These are phyloP conservation scores for Russula brevipes DNA, from an alignment of 768 basidiomycete species.

Conservation along the genomic window DNA sequence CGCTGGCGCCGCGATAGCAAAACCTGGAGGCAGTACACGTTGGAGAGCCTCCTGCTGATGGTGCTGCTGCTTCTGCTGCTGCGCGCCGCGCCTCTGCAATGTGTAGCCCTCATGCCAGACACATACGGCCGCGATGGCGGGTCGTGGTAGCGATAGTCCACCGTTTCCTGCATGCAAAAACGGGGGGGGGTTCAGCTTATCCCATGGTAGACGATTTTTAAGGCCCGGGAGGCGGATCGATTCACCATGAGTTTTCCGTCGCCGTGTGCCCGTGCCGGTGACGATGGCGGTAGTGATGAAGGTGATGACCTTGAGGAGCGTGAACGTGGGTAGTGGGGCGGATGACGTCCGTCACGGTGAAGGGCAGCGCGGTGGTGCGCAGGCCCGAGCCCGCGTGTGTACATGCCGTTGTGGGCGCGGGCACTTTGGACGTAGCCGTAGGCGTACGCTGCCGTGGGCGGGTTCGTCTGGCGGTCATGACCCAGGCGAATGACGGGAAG, in stretches of 20 bases:
- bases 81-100: background rate
- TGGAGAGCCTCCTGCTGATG: background rate
- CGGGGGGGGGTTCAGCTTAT: background rate
- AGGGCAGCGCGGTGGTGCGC: background rate
- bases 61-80: background rate
- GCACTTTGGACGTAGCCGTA: slow-evolving; percentile 15
- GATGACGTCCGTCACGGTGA: background rate
- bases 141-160: slow-evolving; percentile 15
- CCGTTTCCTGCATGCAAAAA: slow-evolving; percentile 7
- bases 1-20: background rate
- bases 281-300: background rate
- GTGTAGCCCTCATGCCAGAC: slow-evolving; percentile 5
- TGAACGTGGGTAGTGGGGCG: background rate
- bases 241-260: slow-evolving; percentile 12
- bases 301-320: background rate
- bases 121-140: slow-evolving; percentile 4
- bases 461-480: slow-evolving; percentile 16
- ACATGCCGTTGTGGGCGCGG: background rate
- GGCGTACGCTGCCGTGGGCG: background rate
- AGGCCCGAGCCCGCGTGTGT: background rate
- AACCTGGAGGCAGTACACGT: background rate
- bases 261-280: background rate
- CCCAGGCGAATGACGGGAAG: slow-evolving; percentile 21
- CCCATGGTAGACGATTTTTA: background rate
- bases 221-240: background rate